Percentiles rank a stretch among this genome's conserved stretches.
Evolutionary conservation across 2,329 filamentous ascomycete species (phyloP).

Genomic region (Penicillium sp.): DNA sequence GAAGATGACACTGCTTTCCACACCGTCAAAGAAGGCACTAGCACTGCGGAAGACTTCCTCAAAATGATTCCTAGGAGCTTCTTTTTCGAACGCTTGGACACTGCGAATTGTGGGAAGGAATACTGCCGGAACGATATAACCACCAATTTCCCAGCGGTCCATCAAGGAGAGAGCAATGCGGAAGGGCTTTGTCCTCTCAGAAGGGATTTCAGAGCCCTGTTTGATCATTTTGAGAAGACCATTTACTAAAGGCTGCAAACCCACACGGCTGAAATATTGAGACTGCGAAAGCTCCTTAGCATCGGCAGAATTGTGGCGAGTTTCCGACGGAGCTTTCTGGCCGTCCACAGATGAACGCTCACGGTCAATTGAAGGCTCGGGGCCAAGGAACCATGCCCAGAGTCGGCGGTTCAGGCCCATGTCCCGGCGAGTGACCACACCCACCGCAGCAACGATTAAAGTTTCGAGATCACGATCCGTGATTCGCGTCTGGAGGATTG

Average conservation of each 20-base stretch:
- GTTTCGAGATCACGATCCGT: conserved; percentile 75
- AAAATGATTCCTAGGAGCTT: conserved; percentile 69
- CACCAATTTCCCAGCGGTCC: conserved; percentile 97
- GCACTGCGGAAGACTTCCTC: conserved; percentile 88
- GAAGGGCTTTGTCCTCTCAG: conserved; percentile 79
- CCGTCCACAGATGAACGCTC: conserved; percentile 35
- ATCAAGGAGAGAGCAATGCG: conserved; percentile 91
- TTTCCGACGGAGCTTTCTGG: conserved; percentile 28
- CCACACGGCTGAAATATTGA: conserved; percentile 80
- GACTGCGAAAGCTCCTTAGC: conserved; percentile 59
- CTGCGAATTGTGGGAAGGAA: conserved; percentile 84
- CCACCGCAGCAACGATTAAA: conserved; percentile 77
- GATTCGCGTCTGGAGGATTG: conserved; percentile 73
- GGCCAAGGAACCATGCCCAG: conserved; percentile 95
- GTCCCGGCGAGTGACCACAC: conserved; percentile 83
- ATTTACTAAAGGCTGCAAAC: conserved; percentile 69
- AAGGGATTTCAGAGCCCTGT: conserved; percentile 52
- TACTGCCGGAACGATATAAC: conserved; percentile 80
- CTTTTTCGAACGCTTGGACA: conserved; percentile 70
- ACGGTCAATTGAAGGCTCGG: conserved; percentile 54
- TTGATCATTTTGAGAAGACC: conserved; percentile 77
- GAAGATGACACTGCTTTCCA: conserved; percentile 92
- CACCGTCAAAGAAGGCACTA: conserved; percentile 94
- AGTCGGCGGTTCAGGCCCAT: conserved; percentile 94
- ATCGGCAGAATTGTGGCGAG: conserved; percentile 27